These are phyloP conservation scores for Microascus cirrosus DNA, from an alignment of 2,329 filamentous ascomycete genomes.

Conservation along the genomic window DNA sequence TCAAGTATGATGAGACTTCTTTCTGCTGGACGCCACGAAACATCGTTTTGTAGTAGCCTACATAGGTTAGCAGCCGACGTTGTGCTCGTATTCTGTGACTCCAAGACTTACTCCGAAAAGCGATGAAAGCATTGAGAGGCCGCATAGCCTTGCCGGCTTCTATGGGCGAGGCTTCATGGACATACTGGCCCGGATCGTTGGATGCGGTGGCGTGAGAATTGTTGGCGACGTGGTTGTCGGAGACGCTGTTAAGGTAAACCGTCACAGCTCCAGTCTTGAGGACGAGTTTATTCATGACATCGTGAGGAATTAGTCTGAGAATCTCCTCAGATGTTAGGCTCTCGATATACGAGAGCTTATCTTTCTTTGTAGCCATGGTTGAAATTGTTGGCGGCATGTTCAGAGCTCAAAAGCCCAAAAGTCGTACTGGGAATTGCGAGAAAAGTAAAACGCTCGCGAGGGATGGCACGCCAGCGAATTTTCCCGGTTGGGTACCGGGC, in stretches of 20 bases:
- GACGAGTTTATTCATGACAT: neutral
- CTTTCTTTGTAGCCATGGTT: neutral
- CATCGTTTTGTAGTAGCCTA: conserved; percentile 33
- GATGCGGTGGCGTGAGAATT: neutral
- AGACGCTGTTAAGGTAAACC: neutral
- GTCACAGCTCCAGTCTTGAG: neutral
- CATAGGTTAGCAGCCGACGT: neutral
- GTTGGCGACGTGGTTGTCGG: neutral
- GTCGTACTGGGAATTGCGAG: neutral
- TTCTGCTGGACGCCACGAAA: conserved; percentile 38
- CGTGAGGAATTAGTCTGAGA: neutral
- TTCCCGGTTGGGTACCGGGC: neutral
- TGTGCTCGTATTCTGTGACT: neutral
- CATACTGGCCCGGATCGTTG: neutral
- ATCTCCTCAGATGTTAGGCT: neutral
- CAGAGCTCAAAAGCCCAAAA: neutral
- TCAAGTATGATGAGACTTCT: conserved; percentile 36
- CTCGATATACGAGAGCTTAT: neutral
- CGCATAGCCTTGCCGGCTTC: conserved; percentile 1
- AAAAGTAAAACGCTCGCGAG: neutral
- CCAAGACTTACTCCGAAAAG: conserved; percentile 11
- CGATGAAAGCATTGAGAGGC: conserved; percentile 15
- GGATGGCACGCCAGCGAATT: no score
- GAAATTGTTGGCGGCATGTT: neutral
- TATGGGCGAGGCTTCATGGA: neutral